Base-by-base conservation (phyloP, 176 grass and related monocot genomes). In the Aegilops longissima region DNA sequence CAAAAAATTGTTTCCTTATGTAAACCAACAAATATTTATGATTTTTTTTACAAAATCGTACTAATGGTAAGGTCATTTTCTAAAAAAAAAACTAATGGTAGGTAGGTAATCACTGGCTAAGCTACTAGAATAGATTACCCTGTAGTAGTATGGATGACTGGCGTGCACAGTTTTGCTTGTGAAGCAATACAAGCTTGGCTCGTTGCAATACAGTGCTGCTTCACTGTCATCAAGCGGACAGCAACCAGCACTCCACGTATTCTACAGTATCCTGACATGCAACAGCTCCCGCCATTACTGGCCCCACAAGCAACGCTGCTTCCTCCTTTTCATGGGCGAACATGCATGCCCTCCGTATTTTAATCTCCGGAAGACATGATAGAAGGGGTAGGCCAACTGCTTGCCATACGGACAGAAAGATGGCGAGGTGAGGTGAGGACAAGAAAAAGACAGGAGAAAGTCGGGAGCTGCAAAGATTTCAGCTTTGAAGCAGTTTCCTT, bases 391-490 rank as follows among this genome's bases (percentile, higher is more conserved):
- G 80, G 63, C 18, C 80, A 82, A 52, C 64, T 12, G 64, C 51
- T 35, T 52, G 45, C 40, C 65, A 76, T 68, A 31, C 65, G 17
- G 58, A 68, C 36, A 45, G 44, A 82, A 87, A 76, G 59, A 82
- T 12, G 31, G 23, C 29, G 5, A 68, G 20, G 7, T 25, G 5
- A 56, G 54, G 51, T 1, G 4, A 59, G 12, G 25, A 64, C 39
- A 42, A 1, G 23, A 3, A n/a, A 65, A 29, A 67, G 59, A 56
- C 78, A 23, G 51, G 16, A 17, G 59, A 76, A 65, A 80, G 79
- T 67, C 40, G 70, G 70, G 54, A 58, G 63, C 63, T 70, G 84
- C 21, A 82, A 82, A 82, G 56, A 59, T 59, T 21, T 21, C 56
- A 3, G 56, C 56, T 59, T 59, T 59, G 18, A 59, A 59, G 56